Percentiles rank a stretch among this genome's conserved stretches.
phyloP scores from a whole-genome alignment of 371 early-diverging fungal species.

The Mortierella sp. region DNA sequence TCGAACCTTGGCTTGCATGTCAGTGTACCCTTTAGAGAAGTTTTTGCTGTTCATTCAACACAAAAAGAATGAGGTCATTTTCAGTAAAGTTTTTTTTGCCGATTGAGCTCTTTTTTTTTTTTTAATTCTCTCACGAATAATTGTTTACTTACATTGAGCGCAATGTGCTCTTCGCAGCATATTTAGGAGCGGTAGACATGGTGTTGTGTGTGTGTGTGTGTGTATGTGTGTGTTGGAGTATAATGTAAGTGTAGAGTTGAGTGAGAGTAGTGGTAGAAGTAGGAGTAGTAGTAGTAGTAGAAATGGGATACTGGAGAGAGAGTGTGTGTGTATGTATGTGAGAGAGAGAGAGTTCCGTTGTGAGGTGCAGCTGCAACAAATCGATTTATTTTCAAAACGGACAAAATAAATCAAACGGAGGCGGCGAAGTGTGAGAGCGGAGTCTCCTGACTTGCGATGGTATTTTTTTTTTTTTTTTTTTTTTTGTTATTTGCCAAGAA shows the following conservation, averaged over 20 bases:
- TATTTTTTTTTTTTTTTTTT: too few species aligned
- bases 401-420: too few species aligned
- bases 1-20: constrained; percentile 95
- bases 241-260: neutral
- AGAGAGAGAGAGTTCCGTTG: too few species aligned
- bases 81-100: constrained; percentile 4
- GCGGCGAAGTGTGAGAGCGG: too few species aligned
- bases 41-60: constrained; percentile 81
- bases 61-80: neutral
- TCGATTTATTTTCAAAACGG: too few species aligned
- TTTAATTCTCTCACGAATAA: neutral
- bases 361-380: too few species aligned
- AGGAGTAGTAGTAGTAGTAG: neutral
- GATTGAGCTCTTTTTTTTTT: neutral
- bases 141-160: constrained; percentile 39
- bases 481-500: too few species aligned
- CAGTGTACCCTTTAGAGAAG: constrained; percentile 95
- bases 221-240: neutral
- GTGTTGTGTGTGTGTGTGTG: neutral
- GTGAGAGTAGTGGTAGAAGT: too few species aligned
- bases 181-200: constrained; percentile 55
- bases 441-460: too few species aligned
- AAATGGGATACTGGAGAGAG: too few species aligned
- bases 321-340: too few species aligned
- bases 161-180: constrained; percentile 52